Percentiles rank a stretch among this genome's conserved stretches.
These are phyloP conservation scores for Xylaria polymorpha DNA, from an alignment of 2,329 filamentous ascomycete genomes.

Conservation along the genomic window DNA sequence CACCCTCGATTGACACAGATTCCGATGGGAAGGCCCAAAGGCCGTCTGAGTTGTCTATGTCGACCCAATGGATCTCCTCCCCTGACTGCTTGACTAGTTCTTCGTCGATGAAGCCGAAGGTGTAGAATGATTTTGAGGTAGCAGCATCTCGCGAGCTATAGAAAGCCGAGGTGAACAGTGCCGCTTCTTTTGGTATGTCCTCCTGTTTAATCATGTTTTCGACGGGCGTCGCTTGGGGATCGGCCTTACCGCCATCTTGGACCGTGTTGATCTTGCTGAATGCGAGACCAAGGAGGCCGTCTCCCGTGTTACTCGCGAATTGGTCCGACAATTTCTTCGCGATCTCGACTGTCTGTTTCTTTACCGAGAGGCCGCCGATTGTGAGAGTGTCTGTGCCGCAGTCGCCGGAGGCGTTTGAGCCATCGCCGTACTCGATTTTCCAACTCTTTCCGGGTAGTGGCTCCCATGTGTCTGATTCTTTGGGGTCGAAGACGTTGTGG, in stretches of 20 bases:
- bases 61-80: constrained; percentile 67
- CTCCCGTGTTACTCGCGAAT: constrained; percentile 67
- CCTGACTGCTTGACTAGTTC: constrained; percentile 66
- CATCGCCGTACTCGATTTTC: constrained; percentile 76
- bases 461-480: constrained; percentile 71
- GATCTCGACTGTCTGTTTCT: constrained; percentile 73
- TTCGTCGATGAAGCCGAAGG: constrained; percentile 77
- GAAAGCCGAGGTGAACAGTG: constrained; percentile 74
- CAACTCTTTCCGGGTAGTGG: constrained; percentile 62
- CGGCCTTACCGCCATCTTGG: constrained; percentile 53
- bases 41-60: constrained; percentile 71
- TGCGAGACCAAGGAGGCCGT: constrained; percentile 75
- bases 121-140: constrained; percentile 70
- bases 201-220: constrained; percentile 73
- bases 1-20: constrained; percentile 67
- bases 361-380: constrained; percentile 70
- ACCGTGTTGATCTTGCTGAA: constrained; percentile 74
- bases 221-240: constrained; percentile 69
- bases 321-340: constrained; percentile 68
- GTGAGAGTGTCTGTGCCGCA: constrained; percentile 72
- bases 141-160: constrained; percentile 65
- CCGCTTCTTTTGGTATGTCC: constrained; percentile 59
- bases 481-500: constrained; percentile 69
- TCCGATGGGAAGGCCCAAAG: constrained; percentile 75
- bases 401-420: constrained; percentile 71